Base-by-base conservation (phyloP, 192 early-diverging fungal genomes). In the Thoreauomyces humboldtii region DNA sequence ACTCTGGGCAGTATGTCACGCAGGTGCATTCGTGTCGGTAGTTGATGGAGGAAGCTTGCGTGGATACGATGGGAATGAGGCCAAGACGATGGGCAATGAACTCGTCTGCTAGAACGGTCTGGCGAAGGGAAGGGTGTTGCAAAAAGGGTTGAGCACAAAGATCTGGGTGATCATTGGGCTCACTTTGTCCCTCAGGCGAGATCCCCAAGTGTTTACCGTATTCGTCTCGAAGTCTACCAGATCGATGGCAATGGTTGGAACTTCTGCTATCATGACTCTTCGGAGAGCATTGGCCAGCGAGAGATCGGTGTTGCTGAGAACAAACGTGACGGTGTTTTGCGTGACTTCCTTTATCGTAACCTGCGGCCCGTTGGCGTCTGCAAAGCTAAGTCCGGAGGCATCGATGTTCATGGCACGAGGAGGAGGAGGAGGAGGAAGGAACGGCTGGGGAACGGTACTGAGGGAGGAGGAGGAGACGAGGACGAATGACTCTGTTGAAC, bases 161-260 rank as follows among this genome's bases (percentile, higher is more conserved):
- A n/a, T n/a, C n/a, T n/a, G n/a, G n/a, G n/a, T n/a, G n/a, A n/a
- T n/a, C n/a, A n/a, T n/a, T n/a, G n/a, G n/a, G n/a, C 24, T 14
- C 6, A 22, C 24, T 41, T 37, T 33, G 21, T n/a, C n/a, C n/a
- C n/a, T n/a, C n/a, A n/a, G n/a, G n/a, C n/a, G n/a, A n/a, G n/a
- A n/a, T n/a, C n/a, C n/a, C n/a, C n/a, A n/a, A n/a, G n/a, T n/a
- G n/a, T n/a, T n/a, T 44, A 80, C 75, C 29, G 91, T 91, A 78
- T 98, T 98, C 9, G 80, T 83, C 54, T 93, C 89, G 70, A 98
- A 90, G 65, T 97, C 89, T 17, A 98, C 96, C 80, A 96, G 81
- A 66, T 98, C 96, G 51, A 98, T 97, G 4, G 96, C 96, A 70
- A 98, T 93, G 4, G 96, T 98, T 12, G 94, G 91, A 21, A 98